Conservation (phyloP, 1,284 basidiomycete species). For the Pyrrhoderma noxium region DNA sequence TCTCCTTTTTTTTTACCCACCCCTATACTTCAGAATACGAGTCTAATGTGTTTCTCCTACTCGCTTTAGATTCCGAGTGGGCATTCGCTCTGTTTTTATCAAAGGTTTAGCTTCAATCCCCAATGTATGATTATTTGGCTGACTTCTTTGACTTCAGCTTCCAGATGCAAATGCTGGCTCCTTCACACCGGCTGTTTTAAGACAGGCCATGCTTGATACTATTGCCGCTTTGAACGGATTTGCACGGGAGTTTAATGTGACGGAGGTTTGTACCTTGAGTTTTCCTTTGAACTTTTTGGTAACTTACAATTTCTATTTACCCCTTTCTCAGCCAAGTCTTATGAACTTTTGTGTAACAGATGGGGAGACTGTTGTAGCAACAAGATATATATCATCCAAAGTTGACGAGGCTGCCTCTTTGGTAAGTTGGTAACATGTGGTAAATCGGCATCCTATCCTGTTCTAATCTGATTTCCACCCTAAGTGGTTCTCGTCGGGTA, state of each 20-base stretch:
- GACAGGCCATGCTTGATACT: conserved; percentile 81
- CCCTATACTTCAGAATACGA: not conserved
- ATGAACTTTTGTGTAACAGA: conserved; percentile 98
- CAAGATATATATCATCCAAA: conserved; percentile 88
- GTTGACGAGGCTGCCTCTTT: conserved; percentile 91
- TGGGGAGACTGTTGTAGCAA: conserved; percentile 88
- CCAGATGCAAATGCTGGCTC: conserved; percentile 68
- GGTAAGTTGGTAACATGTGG: conserved; percentile 33
- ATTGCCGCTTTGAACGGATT: conserved; percentile 73
- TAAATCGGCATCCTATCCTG: conserved; percentile 12
- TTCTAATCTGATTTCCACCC: not conserved
- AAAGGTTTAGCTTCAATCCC: conserved; percentile 43
- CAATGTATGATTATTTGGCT: conserved; percentile 2
- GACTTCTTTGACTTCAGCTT: conserved; percentile 42
- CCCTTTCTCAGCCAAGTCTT: conserved; percentile 62
- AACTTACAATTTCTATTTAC: not conserved
- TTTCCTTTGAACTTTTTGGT: not conserved
- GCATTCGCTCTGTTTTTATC: conserved; percentile 87
- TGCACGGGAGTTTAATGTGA: conserved; percentile 67
- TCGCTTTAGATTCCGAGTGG: conserved; percentile 80
- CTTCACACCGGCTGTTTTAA: conserved; percentile 58
- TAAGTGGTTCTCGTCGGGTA: conserved; percentile 93
- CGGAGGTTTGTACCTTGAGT: conserved; percentile 40
- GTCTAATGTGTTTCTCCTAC: conserved; percentile 4
- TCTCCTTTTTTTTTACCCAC: conserved; percentile 2